Percentiles rank a stretch among this genome's conserved stretches.
Conservation (phyloP, 495 filamentous ascomycete genomes). For the Oidiodendron maius region DNA sequence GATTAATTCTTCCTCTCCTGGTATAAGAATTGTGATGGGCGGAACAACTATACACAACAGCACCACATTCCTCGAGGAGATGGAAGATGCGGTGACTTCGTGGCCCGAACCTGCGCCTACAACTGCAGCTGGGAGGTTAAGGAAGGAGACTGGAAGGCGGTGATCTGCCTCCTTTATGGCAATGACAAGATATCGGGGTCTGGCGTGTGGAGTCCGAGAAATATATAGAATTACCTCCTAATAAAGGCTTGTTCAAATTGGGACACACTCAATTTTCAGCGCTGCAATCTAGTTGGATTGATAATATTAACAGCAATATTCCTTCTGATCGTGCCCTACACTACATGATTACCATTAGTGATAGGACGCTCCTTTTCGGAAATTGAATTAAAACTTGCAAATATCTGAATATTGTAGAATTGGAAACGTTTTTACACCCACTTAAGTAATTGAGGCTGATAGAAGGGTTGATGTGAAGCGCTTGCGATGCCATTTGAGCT, state of each 20-base stretch:
- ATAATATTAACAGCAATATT: no score
- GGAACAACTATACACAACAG: constrained; percentile 85
- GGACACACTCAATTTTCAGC: no score
- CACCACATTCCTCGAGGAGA: constrained; percentile 78
- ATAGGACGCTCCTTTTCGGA: no score
- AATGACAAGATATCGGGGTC: background rate
- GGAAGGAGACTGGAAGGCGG: constrained; percentile 53
- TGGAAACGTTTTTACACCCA: no score
- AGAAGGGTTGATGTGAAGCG: no score
- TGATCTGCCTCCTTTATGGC: constrained; percentile 17
- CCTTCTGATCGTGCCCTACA: no score
- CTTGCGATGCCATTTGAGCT: no score
- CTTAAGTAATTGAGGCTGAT: no score
- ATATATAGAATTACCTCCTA: background rate
- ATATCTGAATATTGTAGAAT: no score
- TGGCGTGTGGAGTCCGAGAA: constrained; percentile 8
- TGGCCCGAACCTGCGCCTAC: constrained; percentile 73
- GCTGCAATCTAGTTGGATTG: no score
- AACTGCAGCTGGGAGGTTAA: constrained; percentile 66
- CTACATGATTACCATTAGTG: no score
- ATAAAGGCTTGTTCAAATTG: background rate
- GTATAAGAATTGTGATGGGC: constrained; percentile 80
- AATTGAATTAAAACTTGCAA: no score
- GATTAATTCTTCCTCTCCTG: constrained; percentile 85
- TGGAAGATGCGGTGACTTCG: constrained; percentile 67